Evolutionary conservation across 768 basidiomycete species (phyloP), one percentile per base, ranked within the genome.

Genomic region (Kwoniella heveanensis): DNA sequence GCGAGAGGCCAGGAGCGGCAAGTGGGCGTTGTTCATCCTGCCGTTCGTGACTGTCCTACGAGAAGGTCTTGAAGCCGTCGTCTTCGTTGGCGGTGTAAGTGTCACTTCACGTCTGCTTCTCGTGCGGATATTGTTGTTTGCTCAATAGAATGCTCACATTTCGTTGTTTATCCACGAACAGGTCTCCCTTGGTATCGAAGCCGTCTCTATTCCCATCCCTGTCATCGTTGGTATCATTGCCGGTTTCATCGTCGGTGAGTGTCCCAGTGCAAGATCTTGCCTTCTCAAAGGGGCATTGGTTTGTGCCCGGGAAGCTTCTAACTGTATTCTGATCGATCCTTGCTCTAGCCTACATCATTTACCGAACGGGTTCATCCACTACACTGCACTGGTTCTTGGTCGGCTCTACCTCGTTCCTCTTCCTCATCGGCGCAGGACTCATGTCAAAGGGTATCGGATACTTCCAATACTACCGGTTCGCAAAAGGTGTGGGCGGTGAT

Each of bases 401-500:
- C 71, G 83, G 87, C 55, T 98, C 96, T 84, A 95, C 95, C 55
- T 91, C 91, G 83, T 81, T 98, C 67, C 83, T 98, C 51, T 85
- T 97, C 68, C 87, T 98, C 72, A 91, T 99, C 79, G 95, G 95
- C 26, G 88, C 95, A 0, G 95, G 95, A 17, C 85, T 99, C 26
- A 53, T 66, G 26, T 89, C 88, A 69, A 90, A 86, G 80, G 84
- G 88, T 2, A 83, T 91, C 22, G 86, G 87, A 70, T 81, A 85
- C 32, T 92, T 92, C 82, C 81, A 97, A 77, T 79, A 82, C 70
- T 82, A 93, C 72, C 49, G 60, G 49, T 79, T 77, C 59, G 67
- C 78, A 19, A 39, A 68, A 44, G 73, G 71, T 30, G 86, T 95
- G 24, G 92, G 94, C 9, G 82, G 82, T 0, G 86, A 90, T 61